Conservation (phyloP, 1,139 yeast species). For the Candida glucosophila region DNA sequence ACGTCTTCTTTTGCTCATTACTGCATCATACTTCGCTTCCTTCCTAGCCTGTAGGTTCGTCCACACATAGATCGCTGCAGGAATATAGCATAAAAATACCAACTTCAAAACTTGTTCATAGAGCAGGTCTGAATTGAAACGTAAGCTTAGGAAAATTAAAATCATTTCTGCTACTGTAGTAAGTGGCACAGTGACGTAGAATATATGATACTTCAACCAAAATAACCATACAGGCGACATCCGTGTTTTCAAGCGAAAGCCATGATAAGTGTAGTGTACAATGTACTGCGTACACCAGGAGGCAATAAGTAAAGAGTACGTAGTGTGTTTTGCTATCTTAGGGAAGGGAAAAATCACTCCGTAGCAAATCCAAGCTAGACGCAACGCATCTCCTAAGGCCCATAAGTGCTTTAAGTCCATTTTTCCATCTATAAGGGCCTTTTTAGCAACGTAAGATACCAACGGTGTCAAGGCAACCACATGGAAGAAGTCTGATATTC, state of each 20-base stretch:
- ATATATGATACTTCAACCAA: slow-evolving; percentile 32
- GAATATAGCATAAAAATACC: slow-evolving; percentile 25
- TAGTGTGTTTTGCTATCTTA: slow-evolving; percentile 38
- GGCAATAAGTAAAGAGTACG: slow-evolving; percentile 39
- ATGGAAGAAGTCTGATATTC: slow-evolving; percentile 58
- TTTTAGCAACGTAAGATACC: slow-evolving; percentile 16
- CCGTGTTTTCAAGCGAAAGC: slow-evolving; percentile 35
- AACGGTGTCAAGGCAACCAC: slow-evolving; percentile 31
- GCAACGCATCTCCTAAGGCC: slow-evolving; percentile 21
- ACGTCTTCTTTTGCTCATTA: slow-evolving; percentile 16
- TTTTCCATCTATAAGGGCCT: slow-evolving; percentile 8
- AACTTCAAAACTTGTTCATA: slow-evolving; percentile 19
- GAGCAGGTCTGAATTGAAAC: slow-evolving; percentile 29
- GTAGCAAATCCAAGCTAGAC: slow-evolving; percentile 36
- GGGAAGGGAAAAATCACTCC: slow-evolving; percentile 42
- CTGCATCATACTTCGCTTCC: slow-evolving; percentile 13
- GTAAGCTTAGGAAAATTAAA: slow-evolving; percentile 42
- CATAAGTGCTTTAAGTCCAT: slow-evolving; percentile 13
- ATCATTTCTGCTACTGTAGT: slow-evolving; percentile 42
- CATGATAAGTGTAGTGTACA: slow-evolving; percentile 37
- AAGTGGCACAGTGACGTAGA: slow-evolving; percentile 37
- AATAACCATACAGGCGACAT: slow-evolving; percentile 26
- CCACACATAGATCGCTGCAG: slow-evolving; percentile 31
- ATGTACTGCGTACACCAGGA: slow-evolving; percentile 37
- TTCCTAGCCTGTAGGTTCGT: slow-evolving; percentile 18